Percentiles rank a stretch among this genome's conserved stretches.
Conservation (phyloP, 179 eudicot species). For the Dionaea muscipula region DNA sequence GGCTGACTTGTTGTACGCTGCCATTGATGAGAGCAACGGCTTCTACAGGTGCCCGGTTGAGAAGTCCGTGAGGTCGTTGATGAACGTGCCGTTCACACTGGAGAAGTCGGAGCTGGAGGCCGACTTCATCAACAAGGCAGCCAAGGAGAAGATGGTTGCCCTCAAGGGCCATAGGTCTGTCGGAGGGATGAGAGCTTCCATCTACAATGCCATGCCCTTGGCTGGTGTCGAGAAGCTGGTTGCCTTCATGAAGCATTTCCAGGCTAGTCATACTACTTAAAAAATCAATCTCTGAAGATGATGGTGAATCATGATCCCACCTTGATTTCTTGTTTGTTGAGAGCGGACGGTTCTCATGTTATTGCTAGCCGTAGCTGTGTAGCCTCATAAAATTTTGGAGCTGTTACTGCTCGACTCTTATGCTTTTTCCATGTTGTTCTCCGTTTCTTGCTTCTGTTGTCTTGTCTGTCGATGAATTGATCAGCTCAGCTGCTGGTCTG, state of each 20-base stretch:
- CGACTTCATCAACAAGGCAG: conserved; percentile 71
- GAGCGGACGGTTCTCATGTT: too few species aligned
- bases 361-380: too few species aligned
- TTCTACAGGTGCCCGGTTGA: conserved; percentile 88
- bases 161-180: conserved; percentile 91
- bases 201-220: conserved; percentile 94
- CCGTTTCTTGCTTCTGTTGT: too few species aligned
- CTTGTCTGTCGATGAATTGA: too few species aligned
- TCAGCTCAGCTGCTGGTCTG: too few species aligned
- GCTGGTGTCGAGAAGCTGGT: conserved; percentile 94
- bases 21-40: conserved; percentile 69
- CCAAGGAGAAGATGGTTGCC: conserved; percentile 86
- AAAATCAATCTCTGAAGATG: background rate
- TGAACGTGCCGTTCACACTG: conserved; percentile 93
- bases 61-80: conserved; percentile 85
- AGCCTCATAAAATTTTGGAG: background rate
- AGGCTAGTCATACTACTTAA: conserved; percentile 48
- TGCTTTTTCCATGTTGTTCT: too few species aligned
- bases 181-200: conserved; percentile 95
- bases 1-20: conserved; percentile 51
- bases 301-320: too few species aligned
- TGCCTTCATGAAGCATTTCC: conserved; percentile 90
- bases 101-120: conserved; percentile 70
- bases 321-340: background rate
- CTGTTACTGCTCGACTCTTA: too few species aligned